Conservation (phyloP, 1,284 basidiomycete genomes). For the Sanghuangporus weigelae region DNA sequence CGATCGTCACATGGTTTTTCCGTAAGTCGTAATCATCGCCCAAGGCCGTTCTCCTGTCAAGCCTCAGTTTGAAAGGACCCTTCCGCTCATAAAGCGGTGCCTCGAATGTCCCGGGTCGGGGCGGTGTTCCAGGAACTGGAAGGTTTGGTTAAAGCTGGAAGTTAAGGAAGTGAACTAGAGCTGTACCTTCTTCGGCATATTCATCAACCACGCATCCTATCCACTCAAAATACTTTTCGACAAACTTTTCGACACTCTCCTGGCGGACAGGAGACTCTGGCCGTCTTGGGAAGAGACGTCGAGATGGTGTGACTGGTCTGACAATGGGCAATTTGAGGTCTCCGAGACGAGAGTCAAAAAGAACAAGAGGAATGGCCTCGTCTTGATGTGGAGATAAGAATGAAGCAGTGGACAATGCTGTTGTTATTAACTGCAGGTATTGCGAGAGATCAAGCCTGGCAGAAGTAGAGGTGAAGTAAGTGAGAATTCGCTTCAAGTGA, state of each 20-base stretch:
- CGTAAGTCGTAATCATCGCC: not conserved
- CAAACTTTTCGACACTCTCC: conserved; percentile 10
- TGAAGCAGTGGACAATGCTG: conserved; percentile 33
- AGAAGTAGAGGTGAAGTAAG: conserved; percentile 8
- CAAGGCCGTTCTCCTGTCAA: not conserved
- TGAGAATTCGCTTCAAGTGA: not conserved
- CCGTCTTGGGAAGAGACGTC: conserved; percentile 29
- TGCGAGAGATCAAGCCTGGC: conserved; percentile 35
- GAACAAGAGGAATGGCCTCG: conserved; percentile 30
- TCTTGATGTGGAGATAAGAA: conserved; percentile 28
- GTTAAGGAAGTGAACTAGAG: not conserved
- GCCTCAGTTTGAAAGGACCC: conserved; percentile 1
- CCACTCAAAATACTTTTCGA: conserved; percentile 39
- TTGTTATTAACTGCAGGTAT: conserved; percentile 43
- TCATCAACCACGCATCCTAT: conserved; percentile 25
- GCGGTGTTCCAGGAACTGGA: conserved; percentile 3
- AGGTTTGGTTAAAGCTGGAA: not conserved
- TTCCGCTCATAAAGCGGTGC: not conserved
- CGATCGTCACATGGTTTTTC: not conserved
- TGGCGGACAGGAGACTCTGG: not conserved
- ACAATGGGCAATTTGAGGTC: conserved; percentile 51
- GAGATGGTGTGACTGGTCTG: conserved; percentile 29
- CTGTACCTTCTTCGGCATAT: not conserved
- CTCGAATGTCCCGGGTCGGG: conserved; percentile 5
- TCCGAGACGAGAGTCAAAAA: conserved; percentile 62